phyloP scores from a whole-genome alignment of 179 eudicot species.

The Spergularia azorica region DNA sequence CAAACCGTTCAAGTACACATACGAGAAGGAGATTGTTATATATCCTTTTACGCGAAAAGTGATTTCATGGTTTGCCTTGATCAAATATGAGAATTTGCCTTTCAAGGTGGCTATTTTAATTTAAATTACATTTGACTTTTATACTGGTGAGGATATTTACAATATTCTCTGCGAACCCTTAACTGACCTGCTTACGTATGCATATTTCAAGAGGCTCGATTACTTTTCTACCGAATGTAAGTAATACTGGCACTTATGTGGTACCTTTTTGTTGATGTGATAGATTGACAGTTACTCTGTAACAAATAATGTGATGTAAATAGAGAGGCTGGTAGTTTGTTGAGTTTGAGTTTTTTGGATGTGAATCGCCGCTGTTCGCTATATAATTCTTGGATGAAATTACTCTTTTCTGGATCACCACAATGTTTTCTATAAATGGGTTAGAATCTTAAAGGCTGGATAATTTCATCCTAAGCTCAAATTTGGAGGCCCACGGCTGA shows the following conservation, averaged over 20 bases:
- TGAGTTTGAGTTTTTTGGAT: neutral
- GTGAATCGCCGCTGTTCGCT: neutral
- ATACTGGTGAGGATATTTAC: neutral
- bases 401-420: neutral
- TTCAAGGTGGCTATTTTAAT: neutral
- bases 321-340: neutral
- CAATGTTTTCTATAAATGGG: neutral
- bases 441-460: neutral
- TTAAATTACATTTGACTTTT: neutral
- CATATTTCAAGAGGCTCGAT: constrained; percentile 93
- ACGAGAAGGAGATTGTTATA: constrained; percentile 99
- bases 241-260: constrained; percentile 20
- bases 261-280: neutral
- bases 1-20: constrained; percentile 98
- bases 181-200: constrained; percentile 76
- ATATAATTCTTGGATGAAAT: neutral
- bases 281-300: neutral
- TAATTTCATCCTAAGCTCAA: neutral
- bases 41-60: constrained; percentile 57
- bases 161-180: constrained; percentile 41
- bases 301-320: neutral
- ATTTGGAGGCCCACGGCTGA: neutral
- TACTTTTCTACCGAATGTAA: constrained; percentile 99
- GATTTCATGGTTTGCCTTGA: constrained; percentile 11
- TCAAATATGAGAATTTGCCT: neutral